Evolutionary conservation across 208 protist genomes (phyloP), one percentile per base, ranked within the genome.

Genomic region (Lotmaria passim): DNA sequence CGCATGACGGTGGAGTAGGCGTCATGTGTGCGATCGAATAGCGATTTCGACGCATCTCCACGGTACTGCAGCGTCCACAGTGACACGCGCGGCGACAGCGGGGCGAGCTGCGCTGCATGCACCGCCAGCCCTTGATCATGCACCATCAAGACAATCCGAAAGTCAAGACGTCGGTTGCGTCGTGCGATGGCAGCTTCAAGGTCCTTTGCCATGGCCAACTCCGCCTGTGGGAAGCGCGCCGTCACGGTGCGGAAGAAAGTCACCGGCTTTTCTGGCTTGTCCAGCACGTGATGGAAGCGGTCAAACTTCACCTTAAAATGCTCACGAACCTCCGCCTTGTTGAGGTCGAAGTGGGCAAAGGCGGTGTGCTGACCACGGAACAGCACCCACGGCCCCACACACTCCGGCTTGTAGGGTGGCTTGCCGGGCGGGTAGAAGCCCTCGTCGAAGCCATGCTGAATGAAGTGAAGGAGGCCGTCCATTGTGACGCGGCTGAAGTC

Each of bases 281-380:
- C 82, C 17, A 92, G 66, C 41, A 92, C 19, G 28, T 31, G 19
- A 48, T 82, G 41, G 48, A 85, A 91, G 38, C 86, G 82, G 14
- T 44, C 26, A 21, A 92, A 75, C 73, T 92, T 94, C 26, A 65
- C 58, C 14, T 64, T 47, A 31, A 94, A 92, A 63, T 82, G 71
- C 0, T 47, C 55, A 53, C 82, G 82, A 38, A 94, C 78, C 23
- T 66, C 64, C 3, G 79, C 24, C 63, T 85, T 72, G 57, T 94
- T 92, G 15, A 92, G 75, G 48, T 94, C 82, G 71, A 92, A 94
- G 63, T 94, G 86, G 0, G 89, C 86, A 62, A 92, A 92, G 50
- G 89, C 82, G 47, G 86, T 92, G 78, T 94, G 85, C 66, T 83
- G 83, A 0, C 81, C 86, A n/a, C 89, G 70, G 64, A 81, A 94